Conservation (phyloP, 345 rosid species). For the Corymbia maculata region DNA sequence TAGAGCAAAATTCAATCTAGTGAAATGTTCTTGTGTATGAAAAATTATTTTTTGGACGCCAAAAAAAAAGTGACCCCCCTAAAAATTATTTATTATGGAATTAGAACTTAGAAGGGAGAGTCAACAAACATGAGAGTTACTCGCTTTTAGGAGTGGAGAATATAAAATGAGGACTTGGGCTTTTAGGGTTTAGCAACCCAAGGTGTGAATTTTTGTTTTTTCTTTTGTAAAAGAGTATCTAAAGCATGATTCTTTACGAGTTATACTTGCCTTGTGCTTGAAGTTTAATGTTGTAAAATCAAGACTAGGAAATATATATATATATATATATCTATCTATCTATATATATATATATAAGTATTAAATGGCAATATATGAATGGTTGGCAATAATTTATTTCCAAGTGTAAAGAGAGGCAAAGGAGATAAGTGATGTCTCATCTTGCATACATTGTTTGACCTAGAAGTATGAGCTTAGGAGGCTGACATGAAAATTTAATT, state of each 20-base stretch:
- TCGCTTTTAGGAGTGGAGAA: not conserved
- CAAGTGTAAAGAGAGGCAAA: not conserved
- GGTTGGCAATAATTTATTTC: not conserved
- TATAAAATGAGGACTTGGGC: not conserved
- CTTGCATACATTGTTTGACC: not conserved
- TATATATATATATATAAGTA: not conserved
- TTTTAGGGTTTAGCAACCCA: not conserved
- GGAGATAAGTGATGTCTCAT: not conserved
- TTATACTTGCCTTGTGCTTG: not conserved
- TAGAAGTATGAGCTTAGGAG: not conserved
- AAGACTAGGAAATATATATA: not conserved
- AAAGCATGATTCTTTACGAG: not conserved
- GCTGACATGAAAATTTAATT: not conserved
- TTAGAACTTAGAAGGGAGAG: not conserved
- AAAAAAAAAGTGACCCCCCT: not conserved
- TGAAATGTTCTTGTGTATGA: not conserved
- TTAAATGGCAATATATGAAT: not conserved
- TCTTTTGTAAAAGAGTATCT: not conserved
- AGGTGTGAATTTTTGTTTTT: not conserved
- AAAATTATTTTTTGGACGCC: not conserved
- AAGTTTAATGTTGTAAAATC: not conserved
- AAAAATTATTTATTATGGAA: not conserved
- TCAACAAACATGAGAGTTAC: not conserved
- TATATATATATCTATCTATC: too few species aligned
- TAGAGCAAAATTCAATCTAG: not conserved